Percentiles rank a stretch among this genome's conserved stretches.
phyloP scores from a whole-genome alignment of 2,329 filamentous ascomycete genomes.

The Talaromyces sp. region DNA sequence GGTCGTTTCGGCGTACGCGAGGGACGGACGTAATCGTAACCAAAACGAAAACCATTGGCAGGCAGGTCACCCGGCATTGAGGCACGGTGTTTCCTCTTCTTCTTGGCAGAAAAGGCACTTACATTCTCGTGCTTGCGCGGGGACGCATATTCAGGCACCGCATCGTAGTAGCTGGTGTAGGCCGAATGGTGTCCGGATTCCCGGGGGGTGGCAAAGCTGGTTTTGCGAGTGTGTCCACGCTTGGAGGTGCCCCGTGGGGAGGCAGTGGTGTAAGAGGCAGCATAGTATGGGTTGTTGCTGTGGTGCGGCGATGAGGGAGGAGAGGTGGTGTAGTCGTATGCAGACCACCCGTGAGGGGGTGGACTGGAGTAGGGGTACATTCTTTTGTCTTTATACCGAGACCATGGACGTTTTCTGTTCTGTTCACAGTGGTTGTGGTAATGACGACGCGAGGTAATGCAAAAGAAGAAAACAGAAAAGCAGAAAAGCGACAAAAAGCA shows the following conservation, averaged over 20 bases:
- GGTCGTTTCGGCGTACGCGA: conserved; percentile 44
- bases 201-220: conserved; percentile 47
- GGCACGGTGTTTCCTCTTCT: conserved; percentile 32
- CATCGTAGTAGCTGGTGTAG: conserved; percentile 42
- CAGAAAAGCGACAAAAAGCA: conserved; percentile 13
- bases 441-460: not conserved
- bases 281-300: conserved; percentile 44
- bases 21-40: conserved; percentile 27
- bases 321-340: conserved; percentile 43
- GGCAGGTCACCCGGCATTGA: conserved; percentile 39
- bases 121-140: conserved; percentile 57
- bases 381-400: conserved; percentile 22
- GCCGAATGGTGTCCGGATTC: conserved; percentile 40
- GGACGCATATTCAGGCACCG: conserved; percentile 45
- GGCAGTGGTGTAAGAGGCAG: conserved; percentile 48
- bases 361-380: conserved; percentile 44
- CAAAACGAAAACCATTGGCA: conserved; percentile 23
- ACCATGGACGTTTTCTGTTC: conserved; percentile 21
- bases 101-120: conserved; percentile 53
- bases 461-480: conserved; percentile 12
- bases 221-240: conserved; percentile 48
- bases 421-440: not conserved
- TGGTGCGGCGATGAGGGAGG: conserved; percentile 48
- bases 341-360: conserved; percentile 40
- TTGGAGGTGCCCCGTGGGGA: conserved; percentile 41